Base-by-base conservation (phyloP, 2,329 filamentous ascomycete genomes). In the Macrophomina tecta region DNA sequence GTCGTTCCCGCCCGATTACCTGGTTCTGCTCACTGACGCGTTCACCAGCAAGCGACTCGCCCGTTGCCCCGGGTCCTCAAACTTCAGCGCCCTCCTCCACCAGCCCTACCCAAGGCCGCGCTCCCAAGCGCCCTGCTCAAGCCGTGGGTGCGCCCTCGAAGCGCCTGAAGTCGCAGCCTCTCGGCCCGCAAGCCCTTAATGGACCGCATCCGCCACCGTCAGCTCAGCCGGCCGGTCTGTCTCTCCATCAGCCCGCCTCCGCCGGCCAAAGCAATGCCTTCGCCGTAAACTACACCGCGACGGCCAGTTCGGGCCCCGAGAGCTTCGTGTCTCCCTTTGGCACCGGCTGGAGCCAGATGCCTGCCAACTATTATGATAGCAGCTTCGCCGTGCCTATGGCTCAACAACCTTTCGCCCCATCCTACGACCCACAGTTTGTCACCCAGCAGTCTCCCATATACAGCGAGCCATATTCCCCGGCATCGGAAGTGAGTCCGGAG, bases 131-230 rank as follows among this genome's bases (percentile, higher is more conserved):
- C 55, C 46, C 64, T 66, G 64, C 55, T 45, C 53, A 51, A 65
- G 51, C 51, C 40, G 32, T 65, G 45, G 52, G 52, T 18, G 14
- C 63, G 18, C 52, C 58, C 58, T 23, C 42, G 55, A 66, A 66
- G 64, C 64, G 64, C 34, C 32, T 66, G 52, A 66, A 60, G 64
- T 61, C 64, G 34, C 64, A 61, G 52, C 55, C 64, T 52, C 55
- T 66, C 45, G 55, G 53, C 46, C 64, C 45, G 32, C 53, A 45
- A 40, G 46, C 28, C 38, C 48, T 52, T 42, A 62, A 49, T 38
- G 58, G 58, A 28, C 42, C 58, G 42, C 56, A 60, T 28, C 28
- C 56, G 6, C 14, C 42, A 28, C 58, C 48, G 32, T 28, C 42
- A 5, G 45, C 45, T 11, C 58, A 62, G 18, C 30, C 30, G 18